Base-by-base conservation (phyloP, 164 flowering plant genomes). In the Amborella trichopoda region DNA sequence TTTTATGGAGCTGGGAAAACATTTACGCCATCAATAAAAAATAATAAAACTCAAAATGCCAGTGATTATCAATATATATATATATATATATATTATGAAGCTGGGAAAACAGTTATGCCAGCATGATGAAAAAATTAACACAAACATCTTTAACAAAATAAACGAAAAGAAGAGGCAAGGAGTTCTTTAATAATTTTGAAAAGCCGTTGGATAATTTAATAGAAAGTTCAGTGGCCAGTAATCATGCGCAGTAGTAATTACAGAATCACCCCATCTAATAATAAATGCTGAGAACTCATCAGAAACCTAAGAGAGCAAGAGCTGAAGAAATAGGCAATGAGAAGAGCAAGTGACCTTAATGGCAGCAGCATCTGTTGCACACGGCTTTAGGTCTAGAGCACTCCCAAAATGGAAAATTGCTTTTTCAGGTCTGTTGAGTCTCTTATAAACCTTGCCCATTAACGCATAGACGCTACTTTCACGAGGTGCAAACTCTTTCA, bases 391-490 rank as follows among this genome's bases (percentile, higher is more conserved):
- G 65, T 93, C 99, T 70, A 93, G 65, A 36, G 97, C 95, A 54
- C 76, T 60, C 50, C 95, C 95, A 62, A 74, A 88, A 68, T 88
- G 83, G 65, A 93, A 81, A 84, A 93, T 85, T 46, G 99, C 95
- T 53, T 79, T 77, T 20, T 77, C 85, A 46, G 72, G 71, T 81
- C 71, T 77, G 62, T 75, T 68, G 8, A 59, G 64, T 42, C 80
- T 69, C 65, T 80, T 85, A 48, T 81, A 88, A 10, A 93, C 79
- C 64, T 56, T 74, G 53, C 99, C 99, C 95, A 93, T 88, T 63
- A 93, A 64, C n/a, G 99, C 96, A 72, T 78, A 85, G 2, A 93
- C 78, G 63, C 99, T 83, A 68, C 94, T 80, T 60, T 93, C 99
- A 48, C 74, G 75, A 54, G 99, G 99, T 10, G 81, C 78, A 61